A percentile compares a stretch with the other conserved stretches of the same genome.
Evolutionary conservation across 345 rosid species (phyloP).

Genomic region (Linum usitatissimum): DNA sequence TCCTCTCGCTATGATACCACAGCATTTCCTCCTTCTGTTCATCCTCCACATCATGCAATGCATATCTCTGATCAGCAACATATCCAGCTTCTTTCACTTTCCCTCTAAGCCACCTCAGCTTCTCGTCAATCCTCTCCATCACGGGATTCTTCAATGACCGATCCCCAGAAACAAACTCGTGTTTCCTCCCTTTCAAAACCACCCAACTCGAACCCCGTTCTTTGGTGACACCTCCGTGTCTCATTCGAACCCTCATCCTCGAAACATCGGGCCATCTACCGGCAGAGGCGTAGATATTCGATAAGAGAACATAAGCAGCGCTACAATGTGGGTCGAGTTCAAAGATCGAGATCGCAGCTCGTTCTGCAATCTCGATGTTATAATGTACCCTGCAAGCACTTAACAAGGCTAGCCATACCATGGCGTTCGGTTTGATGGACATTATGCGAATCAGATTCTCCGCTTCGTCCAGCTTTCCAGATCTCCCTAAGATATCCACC

Average conservation of each 20-base stretch:
- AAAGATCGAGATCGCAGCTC: constrained; percentile 40
- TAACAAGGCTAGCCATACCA: constrained; percentile 61
- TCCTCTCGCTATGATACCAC: constrained; percentile 58
- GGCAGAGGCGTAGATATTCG: constrained; percentile 56
- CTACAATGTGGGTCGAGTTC: constrained; percentile 43
- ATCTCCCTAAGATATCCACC: constrained; percentile 61
- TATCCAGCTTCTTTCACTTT: constrained; percentile 50
- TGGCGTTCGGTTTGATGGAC: constrained; percentile 40
- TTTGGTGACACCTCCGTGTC: constrained; percentile 37
- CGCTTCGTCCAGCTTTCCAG: constrained; percentile 53
- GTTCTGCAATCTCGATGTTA: constrained; percentile 48
- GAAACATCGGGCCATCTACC: constrained; percentile 52
- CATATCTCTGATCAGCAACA: constrained; percentile 41
- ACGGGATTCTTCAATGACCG: constrained; percentile 31
- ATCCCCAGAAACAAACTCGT: constrained; percentile 51
- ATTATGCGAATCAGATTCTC: constrained; percentile 43
- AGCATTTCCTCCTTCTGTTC: constrained; percentile 63
- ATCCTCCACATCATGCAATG: constrained; percentile 58
- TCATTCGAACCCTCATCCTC: constrained; percentile 49
- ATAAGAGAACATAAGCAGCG: constrained; percentile 47
- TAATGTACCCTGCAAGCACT: constrained; percentile 58
- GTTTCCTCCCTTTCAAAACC: constrained; percentile 33
- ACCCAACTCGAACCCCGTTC: constrained; percentile 64
- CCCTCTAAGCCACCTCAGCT: constrained; percentile 48
- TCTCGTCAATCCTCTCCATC: constrained; percentile 26